Evolutionary conservation across 2,329 filamentous ascomycete species (phyloP).

Genomic region (Alternaria alternata): DNA sequence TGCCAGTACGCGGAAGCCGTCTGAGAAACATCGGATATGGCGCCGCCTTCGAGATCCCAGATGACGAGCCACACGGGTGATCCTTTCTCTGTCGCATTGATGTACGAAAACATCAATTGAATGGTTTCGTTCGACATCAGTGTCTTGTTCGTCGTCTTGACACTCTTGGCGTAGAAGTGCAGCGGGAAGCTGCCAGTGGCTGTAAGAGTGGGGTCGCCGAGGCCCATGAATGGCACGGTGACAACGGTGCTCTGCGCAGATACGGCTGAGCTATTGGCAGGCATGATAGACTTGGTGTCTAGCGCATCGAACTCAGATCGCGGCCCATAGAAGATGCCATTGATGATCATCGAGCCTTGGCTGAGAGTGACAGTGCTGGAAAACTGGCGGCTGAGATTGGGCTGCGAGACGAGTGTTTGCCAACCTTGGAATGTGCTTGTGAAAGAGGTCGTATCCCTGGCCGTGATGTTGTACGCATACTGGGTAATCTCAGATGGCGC

Average conservation of each 20-base stretch:
- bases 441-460: neutral
- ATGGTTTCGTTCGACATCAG: neutral
- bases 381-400: neutral
- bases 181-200: neutral
- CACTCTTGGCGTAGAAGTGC: neutral
- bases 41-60: conserved; percentile 1
- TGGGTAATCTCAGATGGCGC: neutral
- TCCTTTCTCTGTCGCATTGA: conserved; percentile 1
- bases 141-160: conserved; percentile 1
- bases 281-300: neutral
- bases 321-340: neutral
- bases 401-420: neutral
- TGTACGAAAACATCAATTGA: conserved; percentile 2
- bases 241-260: neutral
- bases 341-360: conserved; percentile 2
- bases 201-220: neutral
- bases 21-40: conserved; percentile 1
- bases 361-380: conserved; percentile 4
- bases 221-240: neutral
- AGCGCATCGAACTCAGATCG: conserved; percentile 1
- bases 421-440: neutral
- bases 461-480: neutral
- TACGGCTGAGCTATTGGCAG: neutral
- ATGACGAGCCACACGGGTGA: conserved; percentile 3
- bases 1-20: conserved; percentile 4